A percentile compares a stretch with the other conserved stretches of the same genome.
These are phyloP conservation scores for Licmophora abbreviata DNA, from an alignment of 108 stramenopile genomes.

Conservation along the genomic window DNA sequence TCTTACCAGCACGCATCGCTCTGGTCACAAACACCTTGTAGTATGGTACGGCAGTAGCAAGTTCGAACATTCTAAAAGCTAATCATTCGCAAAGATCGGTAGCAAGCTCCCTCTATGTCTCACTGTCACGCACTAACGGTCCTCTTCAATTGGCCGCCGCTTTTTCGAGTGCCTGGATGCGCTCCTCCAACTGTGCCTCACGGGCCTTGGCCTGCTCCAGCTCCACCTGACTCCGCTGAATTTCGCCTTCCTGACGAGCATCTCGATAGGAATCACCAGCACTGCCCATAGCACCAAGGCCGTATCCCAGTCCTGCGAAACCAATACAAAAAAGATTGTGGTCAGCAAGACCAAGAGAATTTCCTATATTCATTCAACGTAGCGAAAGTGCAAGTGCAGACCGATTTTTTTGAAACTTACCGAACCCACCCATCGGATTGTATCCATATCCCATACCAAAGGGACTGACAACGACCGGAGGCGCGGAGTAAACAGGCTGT, in stretches of 20 bases:
- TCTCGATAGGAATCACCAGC: slow-evolving; percentile 33
- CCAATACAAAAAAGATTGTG: background rate
- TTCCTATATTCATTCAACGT: background rate
- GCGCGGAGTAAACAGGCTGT: slow-evolving; percentile 16
- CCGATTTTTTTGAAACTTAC: slow-evolving; percentile 4
- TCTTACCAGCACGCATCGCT: no score
- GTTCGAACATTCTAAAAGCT: no score
- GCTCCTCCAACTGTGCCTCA: slow-evolving; percentile 30
- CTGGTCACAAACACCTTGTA: no score
- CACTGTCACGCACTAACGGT: no score
- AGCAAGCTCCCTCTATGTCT: no score
- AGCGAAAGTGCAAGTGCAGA: background rate
- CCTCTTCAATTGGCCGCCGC: no score
- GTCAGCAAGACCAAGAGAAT: background rate
- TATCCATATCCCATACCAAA: slow-evolving; percentile 17
- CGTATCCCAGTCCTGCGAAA: slow-evolving; percentile 18
- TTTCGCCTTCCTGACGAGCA: slow-evolving; percentile 40
- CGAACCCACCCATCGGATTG: slow-evolving; percentile 30
- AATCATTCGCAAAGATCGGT: no score
- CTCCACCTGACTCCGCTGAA: slow-evolving; percentile 16
- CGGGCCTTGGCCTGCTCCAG: slow-evolving; percentile 15
- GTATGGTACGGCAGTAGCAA: no score
- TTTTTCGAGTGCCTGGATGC: slow-evolving; percentile 25
- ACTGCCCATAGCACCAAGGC: slow-evolving; percentile 24
- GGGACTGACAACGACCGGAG: slow-evolving; percentile 21